These are phyloP conservation scores for Athelia psychrophila DNA, from an alignment of 1,284 basidiomycete genomes.

Conservation along the genomic window DNA sequence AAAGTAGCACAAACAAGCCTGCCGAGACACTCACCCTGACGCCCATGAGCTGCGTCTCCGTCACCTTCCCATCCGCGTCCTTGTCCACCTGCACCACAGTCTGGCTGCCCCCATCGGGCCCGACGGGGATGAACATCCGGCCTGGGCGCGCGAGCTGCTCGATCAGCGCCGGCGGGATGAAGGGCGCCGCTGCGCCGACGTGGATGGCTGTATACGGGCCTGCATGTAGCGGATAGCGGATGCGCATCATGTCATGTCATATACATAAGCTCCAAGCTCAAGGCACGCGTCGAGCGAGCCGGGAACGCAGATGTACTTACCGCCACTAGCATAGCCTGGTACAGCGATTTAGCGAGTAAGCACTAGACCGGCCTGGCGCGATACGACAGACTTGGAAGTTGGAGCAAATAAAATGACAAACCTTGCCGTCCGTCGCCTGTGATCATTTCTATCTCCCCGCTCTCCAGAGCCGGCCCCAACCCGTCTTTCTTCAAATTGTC, in stretches of 20 bases:
- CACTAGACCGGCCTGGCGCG: neutral
- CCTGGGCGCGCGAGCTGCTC: constrained; percentile 85
- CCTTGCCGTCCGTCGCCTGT: constrained; percentile 84
- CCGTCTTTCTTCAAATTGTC: constrained; percentile 74
- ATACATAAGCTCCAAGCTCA: neutral
- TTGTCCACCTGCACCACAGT: constrained; percentile 82
- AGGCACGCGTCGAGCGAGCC: neutral
- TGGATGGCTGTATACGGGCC: constrained; percentile 91
- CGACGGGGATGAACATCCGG: constrained; percentile 93
- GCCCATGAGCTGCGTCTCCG: constrained; percentile 70
- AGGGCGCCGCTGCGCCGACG: constrained; percentile 89
- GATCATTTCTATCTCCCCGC: constrained; percentile 59
- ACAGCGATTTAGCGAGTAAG: neutral
- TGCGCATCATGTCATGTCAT: too few species aligned
- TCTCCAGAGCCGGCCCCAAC: constrained; percentile 47
- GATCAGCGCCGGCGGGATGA: constrained; percentile 70
- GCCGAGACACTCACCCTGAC: constrained; percentile 42
- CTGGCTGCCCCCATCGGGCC: constrained; percentile 46
- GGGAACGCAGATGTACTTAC: constrained; percentile 20
- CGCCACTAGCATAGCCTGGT: constrained; percentile 26
- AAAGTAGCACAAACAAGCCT: too few species aligned
- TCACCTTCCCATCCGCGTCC: constrained; percentile 68
- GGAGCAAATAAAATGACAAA: too few species aligned
- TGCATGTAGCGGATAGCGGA: neutral
- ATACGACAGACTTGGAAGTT: too few species aligned